Evolutionary conservation across 352 stramenopile genomes (phyloP).

Genomic region (Phytophthora fragariaefolia): DNA sequence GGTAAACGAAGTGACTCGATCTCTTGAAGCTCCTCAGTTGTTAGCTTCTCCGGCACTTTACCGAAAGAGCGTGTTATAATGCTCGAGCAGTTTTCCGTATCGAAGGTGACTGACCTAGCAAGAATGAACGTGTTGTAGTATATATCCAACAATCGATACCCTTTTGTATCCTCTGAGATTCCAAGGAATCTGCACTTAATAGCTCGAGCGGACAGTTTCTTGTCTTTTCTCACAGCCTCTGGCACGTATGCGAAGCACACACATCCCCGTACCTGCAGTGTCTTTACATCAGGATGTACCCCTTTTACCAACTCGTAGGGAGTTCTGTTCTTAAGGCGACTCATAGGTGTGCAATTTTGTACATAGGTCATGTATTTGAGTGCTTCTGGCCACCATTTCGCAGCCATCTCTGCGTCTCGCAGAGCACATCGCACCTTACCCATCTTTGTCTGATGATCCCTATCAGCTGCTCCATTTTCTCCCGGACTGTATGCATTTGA

Average conservation of each 20-base stretch:
- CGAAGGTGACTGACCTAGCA: too few species aligned
- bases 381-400: slow-evolving; percentile 1
- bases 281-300: too few species aligned
- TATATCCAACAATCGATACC: not conserved
- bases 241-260: too few species aligned
- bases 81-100: too few species aligned
- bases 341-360: slow-evolving; percentile 8
- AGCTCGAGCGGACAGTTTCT: slow-evolving; percentile 6
- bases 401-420: not conserved
- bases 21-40: too few species aligned
- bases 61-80: too few species aligned
- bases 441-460: slow-evolving; percentile 4
- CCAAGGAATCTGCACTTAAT: slow-evolving; percentile 3
- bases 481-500: slow-evolving; percentile 5
- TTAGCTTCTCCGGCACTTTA: too few species aligned
- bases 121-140: slow-evolving; percentile 5
- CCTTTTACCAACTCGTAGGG: too few species aligned
- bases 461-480: slow-evolving; percentile 5
- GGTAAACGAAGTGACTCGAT: too few species aligned
- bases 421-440: too few species aligned
- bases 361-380: slow-evolving; percentile 9
- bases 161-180: slow-evolving; percentile 8
- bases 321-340: not conserved
- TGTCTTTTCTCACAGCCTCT: too few species aligned
- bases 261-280: too few species aligned